Percentiles rank a stretch among this genome's conserved stretches.
Evolutionary conservation across 164 flowering plant genomes (phyloP).

Genomic region (Aristolochia californica): DNA sequence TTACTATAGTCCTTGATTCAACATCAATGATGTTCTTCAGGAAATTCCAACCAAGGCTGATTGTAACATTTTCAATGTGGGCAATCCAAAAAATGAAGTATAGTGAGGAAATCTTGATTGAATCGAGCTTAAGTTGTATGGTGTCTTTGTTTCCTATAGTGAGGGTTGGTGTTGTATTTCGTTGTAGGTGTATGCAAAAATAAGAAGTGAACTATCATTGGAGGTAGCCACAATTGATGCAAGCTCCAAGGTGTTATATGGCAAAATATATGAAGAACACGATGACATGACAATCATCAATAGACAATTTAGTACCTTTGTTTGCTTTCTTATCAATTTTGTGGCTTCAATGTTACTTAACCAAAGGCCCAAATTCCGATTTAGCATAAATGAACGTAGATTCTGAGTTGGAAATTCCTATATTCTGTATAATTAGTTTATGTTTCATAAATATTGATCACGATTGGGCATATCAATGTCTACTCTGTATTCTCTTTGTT

Average conservation of each 20-base stretch:
- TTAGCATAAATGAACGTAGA: too few species aligned
- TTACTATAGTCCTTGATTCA: not conserved
- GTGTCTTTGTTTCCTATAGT: too few species aligned
- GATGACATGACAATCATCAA: slow-evolving; percentile 98
- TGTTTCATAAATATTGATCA: too few species aligned
- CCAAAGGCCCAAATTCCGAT: too few species aligned
- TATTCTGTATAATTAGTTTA: too few species aligned
- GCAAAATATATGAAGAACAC: slow-evolving; percentile 95
- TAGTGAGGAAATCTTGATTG: slow-evolving; percentile 4
- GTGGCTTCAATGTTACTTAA: too few species aligned
- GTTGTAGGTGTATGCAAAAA: slow-evolving; percentile 70
- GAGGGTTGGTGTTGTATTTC: not conserved
- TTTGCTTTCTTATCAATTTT: too few species aligned
- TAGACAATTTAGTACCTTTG: slow-evolving; percentile 87
- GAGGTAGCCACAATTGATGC: too few species aligned
- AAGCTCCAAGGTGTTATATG: slow-evolving; percentile 93
- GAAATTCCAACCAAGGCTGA: slow-evolving; percentile 17
- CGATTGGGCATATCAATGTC: too few species aligned
- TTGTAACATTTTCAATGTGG: slow-evolving; percentile 23
- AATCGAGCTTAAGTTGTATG: too few species aligned
- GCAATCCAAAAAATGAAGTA: slow-evolving; percentile 23
- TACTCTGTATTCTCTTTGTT: too few species aligned
- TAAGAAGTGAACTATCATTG: slow-evolving; percentile 61
- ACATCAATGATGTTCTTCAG: not conserved
- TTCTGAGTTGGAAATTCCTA: too few species aligned